phyloP scores from a whole-genome alignment of 371 early-diverging fungal genomes.

The Blakeslea trispora region DNA sequence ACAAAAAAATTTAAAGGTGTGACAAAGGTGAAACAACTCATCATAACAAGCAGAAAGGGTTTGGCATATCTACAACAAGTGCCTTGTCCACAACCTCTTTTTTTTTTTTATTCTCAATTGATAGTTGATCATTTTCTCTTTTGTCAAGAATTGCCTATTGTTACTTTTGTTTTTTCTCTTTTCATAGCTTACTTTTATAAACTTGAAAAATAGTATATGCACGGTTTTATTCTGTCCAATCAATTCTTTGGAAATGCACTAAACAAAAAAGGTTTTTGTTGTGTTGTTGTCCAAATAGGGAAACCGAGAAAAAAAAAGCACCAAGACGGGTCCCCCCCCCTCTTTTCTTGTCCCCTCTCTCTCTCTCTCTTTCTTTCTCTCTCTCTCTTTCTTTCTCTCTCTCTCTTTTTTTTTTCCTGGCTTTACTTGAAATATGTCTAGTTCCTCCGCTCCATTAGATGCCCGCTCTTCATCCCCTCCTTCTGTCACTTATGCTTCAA shows the following conservation, averaged over 20 bases:
- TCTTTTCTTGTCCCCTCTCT: neutral
- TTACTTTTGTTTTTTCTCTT: neutral
- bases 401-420: neutral
- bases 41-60: too few species aligned
- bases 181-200: neutral
- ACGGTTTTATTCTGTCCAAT: constrained; percentile 1
- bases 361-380: constrained; percentile 3
- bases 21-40: too few species aligned
- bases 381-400: neutral
- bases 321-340: neutral
- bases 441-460: neutral
- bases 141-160: too few species aligned
- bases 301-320: constrained; percentile 1
- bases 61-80: too few species aligned
- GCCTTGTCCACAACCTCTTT: too few species aligned
- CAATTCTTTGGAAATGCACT: neutral
- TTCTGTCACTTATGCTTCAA: neutral
- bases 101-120: too few species aligned
- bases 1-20: too few species aligned
- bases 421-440: neutral
- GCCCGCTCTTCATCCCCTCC: constrained; percentile 11
- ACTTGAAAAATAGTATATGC: neutral
- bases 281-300: constrained; percentile 18
- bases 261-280: constrained; percentile 18
- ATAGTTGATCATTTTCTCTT: too few species aligned